phyloP scores from a whole-genome alignment of 2,329 filamentous ascomycete species.

The Exophiala phaeomuriformis region DNA sequence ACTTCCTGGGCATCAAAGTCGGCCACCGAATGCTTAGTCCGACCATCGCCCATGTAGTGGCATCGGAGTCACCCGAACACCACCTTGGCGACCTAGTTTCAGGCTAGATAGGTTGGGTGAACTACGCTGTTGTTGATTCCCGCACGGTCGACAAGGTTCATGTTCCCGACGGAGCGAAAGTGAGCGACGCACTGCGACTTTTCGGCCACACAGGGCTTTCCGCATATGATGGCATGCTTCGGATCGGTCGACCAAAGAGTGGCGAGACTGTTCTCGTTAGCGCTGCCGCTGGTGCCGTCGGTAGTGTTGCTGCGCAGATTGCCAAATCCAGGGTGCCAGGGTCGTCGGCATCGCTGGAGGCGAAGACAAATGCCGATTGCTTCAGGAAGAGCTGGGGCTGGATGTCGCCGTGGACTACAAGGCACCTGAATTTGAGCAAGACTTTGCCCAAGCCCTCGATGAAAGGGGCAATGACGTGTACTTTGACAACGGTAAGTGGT shows the following conservation, averaged over 20 bases:
- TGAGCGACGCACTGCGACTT: conserved; percentile 37
- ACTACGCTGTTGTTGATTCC: conserved; percentile 36
- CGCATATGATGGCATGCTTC: conserved; percentile 64
- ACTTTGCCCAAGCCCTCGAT: conserved; percentile 7
- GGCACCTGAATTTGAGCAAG: conserved; percentile 50
- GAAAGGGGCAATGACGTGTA: conserved; percentile 56
- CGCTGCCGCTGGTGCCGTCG: conserved; percentile 69
- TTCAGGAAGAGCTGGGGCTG: conserved; percentile 60
- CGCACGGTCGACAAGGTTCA: conserved; percentile 12
- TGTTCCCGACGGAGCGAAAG: conserved; percentile 8
- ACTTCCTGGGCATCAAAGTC: conserved; percentile 38
- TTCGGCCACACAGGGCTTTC: conserved; percentile 48
- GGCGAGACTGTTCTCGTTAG: conserved; percentile 70
- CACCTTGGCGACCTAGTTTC: conserved; percentile 33
- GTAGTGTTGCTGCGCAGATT: conserved; percentile 30
- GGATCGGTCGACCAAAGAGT: conserved; percentile 58
- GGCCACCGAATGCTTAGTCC: conserved; percentile 36
- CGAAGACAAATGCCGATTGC: conserved; percentile 59
- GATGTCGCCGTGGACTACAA: conserved; percentile 61
- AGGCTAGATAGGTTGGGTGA: conserved; percentile 34
- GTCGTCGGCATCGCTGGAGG: conserved; percentile 60
- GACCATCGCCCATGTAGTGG: conserved; percentile 34
- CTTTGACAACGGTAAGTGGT: conserved; percentile 51
- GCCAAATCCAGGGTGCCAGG: conserved; percentile 48
- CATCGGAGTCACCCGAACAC: conserved; percentile 29